Evolutionary conservation across 495 filamentous ascomycete genomes (phyloP).

Genomic region (Penicillium subrubescens): DNA sequence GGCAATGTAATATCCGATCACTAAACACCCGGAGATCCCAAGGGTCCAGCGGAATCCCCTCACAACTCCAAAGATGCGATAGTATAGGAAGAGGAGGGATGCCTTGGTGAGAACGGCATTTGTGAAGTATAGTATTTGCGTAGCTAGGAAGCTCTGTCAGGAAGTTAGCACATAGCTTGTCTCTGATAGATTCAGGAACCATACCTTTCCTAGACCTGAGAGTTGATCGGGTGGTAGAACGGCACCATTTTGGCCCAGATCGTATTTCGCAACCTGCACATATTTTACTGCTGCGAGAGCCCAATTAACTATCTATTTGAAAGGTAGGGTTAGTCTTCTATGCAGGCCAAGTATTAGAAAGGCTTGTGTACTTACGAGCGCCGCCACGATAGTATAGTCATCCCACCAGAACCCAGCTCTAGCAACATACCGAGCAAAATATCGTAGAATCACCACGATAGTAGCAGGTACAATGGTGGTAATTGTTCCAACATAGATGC

Average conservation of each 20-base stretch:
- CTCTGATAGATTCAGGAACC: not conserved
- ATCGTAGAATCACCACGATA: constrained; percentile 30
- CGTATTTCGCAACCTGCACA: constrained; percentile 21
- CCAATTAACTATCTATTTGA: constrained; percentile 26
- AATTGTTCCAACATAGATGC: constrained; percentile 33
- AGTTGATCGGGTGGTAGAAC: constrained; percentile 14
- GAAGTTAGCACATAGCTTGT: not conserved
- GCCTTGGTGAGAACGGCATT: constrained; percentile 32
- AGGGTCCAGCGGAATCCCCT: constrained; percentile 38
- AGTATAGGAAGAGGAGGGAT: constrained; percentile 46
- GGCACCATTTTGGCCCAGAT: constrained; percentile 19
- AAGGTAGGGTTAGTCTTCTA: not conserved
- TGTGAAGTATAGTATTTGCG: constrained; percentile 30
- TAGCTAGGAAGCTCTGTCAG: constrained; percentile 27
- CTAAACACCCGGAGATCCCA: constrained; percentile 35
- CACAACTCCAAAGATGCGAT: constrained; percentile 43
- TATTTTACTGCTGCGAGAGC: constrained; percentile 25
- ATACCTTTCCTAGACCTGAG: constrained; percentile 28
- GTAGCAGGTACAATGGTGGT: constrained; percentile 35
- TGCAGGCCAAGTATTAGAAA: not conserved
- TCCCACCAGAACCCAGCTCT: constrained; percentile 41
- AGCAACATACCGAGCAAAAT: constrained; percentile 30
- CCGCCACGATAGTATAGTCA: constrained; percentile 36
- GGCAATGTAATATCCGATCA: constrained; percentile 40
- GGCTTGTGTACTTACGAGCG: constrained; percentile 24